These are phyloP conservation scores for Euphorbia neoarborescens DNA, from an alignment of 441 rosid genomes.

Conservation along the genomic window DNA sequence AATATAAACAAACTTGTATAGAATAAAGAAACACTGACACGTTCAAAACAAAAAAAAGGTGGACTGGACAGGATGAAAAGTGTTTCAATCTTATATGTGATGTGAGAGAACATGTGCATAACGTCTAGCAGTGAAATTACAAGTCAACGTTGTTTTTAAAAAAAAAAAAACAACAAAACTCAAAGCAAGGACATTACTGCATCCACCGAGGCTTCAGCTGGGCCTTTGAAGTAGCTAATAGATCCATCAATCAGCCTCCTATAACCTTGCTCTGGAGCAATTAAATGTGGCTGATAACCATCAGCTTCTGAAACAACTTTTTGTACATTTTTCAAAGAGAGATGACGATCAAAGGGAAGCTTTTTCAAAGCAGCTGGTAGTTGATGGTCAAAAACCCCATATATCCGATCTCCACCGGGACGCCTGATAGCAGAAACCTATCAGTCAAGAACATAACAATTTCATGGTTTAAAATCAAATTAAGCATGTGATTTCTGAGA, in stretches of 20 bases:
- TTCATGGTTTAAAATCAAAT: neutral
- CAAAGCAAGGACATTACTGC: constrained; percentile 50
- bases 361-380: constrained; percentile 95
- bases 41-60: neutral
- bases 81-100: neutral
- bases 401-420: constrained; percentile 93
- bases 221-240: constrained; percentile 89
- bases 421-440: constrained; percentile 43
- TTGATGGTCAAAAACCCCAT: constrained; percentile 94
- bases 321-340: constrained; percentile 83
- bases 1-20: neutral
- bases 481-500: neutral
- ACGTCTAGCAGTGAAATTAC: neutral
- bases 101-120: neutral
- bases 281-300: constrained; percentile 99
- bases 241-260: constrained; percentile 97
- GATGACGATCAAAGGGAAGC: constrained; percentile 90
- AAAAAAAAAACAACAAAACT: no score
- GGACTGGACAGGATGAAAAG: neutral
- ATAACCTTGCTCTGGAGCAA: constrained; percentile 99
- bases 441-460: neutral
- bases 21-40: neutral
- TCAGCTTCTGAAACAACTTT: constrained; percentile 95
- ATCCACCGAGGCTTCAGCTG: constrained; percentile 96
- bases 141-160: neutral